Conservation (phyloP, 257 asterid genomes). For the Thymus quinquecostatus region DNA sequence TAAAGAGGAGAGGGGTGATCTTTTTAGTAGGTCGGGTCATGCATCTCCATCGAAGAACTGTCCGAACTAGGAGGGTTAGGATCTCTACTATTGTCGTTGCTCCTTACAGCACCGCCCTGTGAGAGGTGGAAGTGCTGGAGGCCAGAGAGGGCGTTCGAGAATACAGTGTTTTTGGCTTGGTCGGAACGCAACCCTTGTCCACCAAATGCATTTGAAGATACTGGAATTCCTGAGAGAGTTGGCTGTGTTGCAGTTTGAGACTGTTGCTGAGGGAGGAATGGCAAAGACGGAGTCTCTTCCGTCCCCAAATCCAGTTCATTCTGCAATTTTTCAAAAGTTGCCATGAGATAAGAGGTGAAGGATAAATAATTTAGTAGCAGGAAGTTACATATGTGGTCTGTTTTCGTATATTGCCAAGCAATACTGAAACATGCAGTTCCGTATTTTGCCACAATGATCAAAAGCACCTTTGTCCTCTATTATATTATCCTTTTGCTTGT, state of each 20-base stretch:
- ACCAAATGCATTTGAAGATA: constrained; percentile 50
- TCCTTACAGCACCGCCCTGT: constrained; percentile 45
- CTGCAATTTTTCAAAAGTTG: constrained; percentile 33
- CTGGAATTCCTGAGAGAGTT: constrained; percentile 41
- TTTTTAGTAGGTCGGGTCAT: background rate
- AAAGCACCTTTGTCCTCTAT: too few relatives aligned
- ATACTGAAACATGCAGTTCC: too few relatives aligned
- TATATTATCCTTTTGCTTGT: too few relatives aligned
- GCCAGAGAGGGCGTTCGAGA: constrained; percentile 67
- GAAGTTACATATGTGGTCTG: too few relatives aligned
- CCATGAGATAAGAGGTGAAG: too few relatives aligned
- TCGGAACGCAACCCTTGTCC: constrained; percentile 54
- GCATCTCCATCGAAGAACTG: constrained; percentile 71
- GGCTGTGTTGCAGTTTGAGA: constrained; percentile 45
- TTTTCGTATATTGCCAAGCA: too few relatives aligned
- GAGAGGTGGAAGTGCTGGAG: constrained; percentile 64
- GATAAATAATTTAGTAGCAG: too few relatives aligned
- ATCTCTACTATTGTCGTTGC: constrained; percentile 50
- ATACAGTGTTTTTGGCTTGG: constrained; percentile 50
- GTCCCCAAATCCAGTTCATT: constrained; percentile 58
- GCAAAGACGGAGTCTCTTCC: constrained; percentile 60
- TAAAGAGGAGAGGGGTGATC: too few relatives aligned
- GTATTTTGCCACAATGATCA: too few relatives aligned
- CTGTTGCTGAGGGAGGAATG: constrained; percentile 47
- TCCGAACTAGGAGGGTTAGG: constrained; percentile 50